Conservation (phyloP, 2,329 filamentous ascomycete species). For the Penicillium sclerotiorum region DNA sequence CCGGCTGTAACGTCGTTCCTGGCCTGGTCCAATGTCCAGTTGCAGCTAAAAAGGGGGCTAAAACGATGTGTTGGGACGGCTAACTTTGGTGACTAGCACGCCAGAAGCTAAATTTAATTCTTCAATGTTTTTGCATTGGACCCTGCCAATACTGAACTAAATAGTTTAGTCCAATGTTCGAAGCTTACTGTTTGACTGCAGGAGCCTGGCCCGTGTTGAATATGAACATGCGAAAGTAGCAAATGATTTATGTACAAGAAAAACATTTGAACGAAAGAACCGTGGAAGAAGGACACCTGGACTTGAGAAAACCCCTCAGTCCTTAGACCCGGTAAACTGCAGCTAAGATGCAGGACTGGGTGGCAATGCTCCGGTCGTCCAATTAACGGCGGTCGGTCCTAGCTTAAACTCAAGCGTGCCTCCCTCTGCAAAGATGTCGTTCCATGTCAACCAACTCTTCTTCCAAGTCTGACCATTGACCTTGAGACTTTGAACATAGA, state of each 20-base stretch:
- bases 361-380: slow-evolving; percentile 63
- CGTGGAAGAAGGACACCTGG: too few species aligned
- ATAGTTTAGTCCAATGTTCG: not conserved
- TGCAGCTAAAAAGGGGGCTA: slow-evolving; percentile 1
- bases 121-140: too few species aligned
- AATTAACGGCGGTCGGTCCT: slow-evolving; percentile 55
- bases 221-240: not conserved
- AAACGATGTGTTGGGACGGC: too few species aligned
- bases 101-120: too few species aligned
- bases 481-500: slow-evolving; percentile 66
- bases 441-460: slow-evolving; percentile 67
- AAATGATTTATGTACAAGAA: not conserved
- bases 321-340: not conserved
- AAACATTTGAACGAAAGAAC: not conserved
- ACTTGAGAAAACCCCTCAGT: too few species aligned
- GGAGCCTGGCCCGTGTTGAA: too few species aligned
- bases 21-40: not conserved
- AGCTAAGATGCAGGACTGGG: slow-evolving; percentile 58
- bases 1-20: slow-evolving; percentile 1
- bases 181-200: too few species aligned
- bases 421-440: slow-evolving; percentile 66
- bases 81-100: too few species aligned
- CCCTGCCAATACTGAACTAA: not conserved
- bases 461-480: slow-evolving; percentile 67
- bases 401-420: slow-evolving; percentile 67